A percentile compares a stretch with the other conserved stretches of the same genome.
These are phyloP conservation scores for Claviceps africana DNA, from an alignment of 2,329 filamentous ascomycete genomes.

Conservation along the genomic window DNA sequence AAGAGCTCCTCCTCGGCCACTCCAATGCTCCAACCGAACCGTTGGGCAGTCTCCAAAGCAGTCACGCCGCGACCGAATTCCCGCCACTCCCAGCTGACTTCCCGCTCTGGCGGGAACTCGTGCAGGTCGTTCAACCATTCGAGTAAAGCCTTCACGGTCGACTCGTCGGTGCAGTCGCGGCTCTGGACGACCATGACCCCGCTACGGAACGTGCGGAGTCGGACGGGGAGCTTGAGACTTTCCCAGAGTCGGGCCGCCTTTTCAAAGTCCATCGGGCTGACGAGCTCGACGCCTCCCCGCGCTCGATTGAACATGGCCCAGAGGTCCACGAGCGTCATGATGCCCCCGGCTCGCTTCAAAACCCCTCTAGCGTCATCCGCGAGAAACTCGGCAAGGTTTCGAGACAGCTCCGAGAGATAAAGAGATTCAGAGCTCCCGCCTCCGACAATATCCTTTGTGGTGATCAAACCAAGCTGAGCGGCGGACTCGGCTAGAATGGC, in stretches of 20 bases:
- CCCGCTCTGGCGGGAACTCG: slow-evolving; percentile 46
- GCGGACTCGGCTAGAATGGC: slow-evolving; percentile 63
- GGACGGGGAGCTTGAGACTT: slow-evolving; percentile 69
- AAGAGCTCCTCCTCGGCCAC: slow-evolving; percentile 91
- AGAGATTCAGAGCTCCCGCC: slow-evolving; percentile 61
- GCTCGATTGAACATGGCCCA: slow-evolving; percentile 94
- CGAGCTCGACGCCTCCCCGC: slow-evolving; percentile 82
- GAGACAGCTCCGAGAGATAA: slow-evolving; percentile 75
- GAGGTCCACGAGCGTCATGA: slow-evolving; percentile 77
- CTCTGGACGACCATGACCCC: slow-evolving; percentile 90
- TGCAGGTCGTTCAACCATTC: slow-evolving; percentile 67
- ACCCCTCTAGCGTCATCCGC: slow-evolving; percentile 73
- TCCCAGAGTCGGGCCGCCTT: slow-evolving; percentile 85
- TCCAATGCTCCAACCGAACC: slow-evolving; percentile 93
- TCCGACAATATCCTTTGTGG: slow-evolving; percentile 89
- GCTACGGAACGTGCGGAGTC: slow-evolving; percentile 77
- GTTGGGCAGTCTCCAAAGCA: slow-evolving; percentile 74
- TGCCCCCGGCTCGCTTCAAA: slow-evolving; percentile 66
- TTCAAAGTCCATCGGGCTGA: slow-evolving; percentile 83
- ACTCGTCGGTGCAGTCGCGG: slow-evolving; percentile 77
- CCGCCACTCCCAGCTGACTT: slow-evolving; percentile 61
- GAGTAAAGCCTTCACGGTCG: slow-evolving; percentile 64
- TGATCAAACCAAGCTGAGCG: slow-evolving; percentile 74
- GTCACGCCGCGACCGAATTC: slow-evolving; percentile 74
- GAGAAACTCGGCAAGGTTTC: slow-evolving; percentile 77